Conservation (phyloP, 2,329 filamentous ascomycete species). For the Penicillium aurantiogriseum region DNA sequence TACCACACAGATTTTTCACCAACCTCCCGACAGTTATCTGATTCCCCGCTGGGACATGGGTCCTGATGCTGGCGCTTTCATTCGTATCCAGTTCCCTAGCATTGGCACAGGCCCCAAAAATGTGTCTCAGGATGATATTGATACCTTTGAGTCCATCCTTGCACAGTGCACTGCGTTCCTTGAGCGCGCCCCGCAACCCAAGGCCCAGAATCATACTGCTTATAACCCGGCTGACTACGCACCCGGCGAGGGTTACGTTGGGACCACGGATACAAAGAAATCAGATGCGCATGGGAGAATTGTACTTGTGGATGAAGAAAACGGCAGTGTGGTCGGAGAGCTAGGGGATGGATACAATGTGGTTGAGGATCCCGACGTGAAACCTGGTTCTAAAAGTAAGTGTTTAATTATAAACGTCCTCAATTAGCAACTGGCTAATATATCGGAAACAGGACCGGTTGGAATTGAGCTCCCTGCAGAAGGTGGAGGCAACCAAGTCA, state of each 20-base stretch:
- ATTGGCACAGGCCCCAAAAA: conserved; percentile 62
- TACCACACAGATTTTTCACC: conserved; percentile 95
- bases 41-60: conserved; percentile 95
- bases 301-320: conserved; percentile 90
- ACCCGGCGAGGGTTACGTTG: conserved; percentile 74
- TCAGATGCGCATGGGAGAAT: conserved; percentile 66
- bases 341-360: conserved; percentile 78
- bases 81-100: conserved; percentile 82
- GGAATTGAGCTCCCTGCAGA: conserved; percentile 49
- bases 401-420: background rate
- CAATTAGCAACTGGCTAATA: conserved; percentile 8
- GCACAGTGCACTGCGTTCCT: conserved; percentile 97
- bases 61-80: conserved; percentile 84
- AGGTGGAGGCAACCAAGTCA: conserved; percentile 48
- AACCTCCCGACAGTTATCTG: conserved; percentile 86
- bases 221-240: conserved; percentile 84
- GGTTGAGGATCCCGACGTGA: conserved; percentile 71
- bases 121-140: conserved; percentile 83
- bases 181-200: conserved; percentile 70
- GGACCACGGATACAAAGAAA: conserved; percentile 33
- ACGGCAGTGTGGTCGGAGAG: conserved; percentile 93
- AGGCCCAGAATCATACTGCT: conserved; percentile 30
- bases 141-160: conserved; percentile 95
- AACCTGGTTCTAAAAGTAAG: conserved; percentile 87
- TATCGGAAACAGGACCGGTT: conserved; percentile 43